Conservation (phyloP, 108 stramenopile species). For the Discostella stelligeroides region DNA sequence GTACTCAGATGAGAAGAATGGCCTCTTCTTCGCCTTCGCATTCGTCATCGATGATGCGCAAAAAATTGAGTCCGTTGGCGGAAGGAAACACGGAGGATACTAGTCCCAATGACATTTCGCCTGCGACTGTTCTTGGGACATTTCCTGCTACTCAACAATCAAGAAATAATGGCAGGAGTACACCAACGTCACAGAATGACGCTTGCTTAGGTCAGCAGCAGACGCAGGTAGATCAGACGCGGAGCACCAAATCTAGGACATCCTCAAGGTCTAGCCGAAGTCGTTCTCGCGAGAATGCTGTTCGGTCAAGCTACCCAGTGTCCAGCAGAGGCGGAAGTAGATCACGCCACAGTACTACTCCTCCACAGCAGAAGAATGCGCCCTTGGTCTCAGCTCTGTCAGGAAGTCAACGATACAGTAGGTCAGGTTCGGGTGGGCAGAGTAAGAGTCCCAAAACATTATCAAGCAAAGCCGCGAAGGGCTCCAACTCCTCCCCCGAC, state of each 20-base stretch:
- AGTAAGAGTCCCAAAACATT: background rate
- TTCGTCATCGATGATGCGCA: background rate
- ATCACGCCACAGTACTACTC: background rate
- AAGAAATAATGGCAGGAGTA: background rate
- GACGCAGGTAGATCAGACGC: background rate
- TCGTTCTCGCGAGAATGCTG: background rate
- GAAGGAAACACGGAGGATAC: conserved; percentile 1
- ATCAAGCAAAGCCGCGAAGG: background rate
- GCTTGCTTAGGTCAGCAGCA: background rate
- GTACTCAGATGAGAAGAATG: too few species aligned
- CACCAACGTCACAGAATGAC: background rate
- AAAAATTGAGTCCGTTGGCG: conserved; percentile 6
- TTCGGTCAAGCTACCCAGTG: too few species aligned
- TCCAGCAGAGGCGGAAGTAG: background rate
- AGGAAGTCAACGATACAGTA: background rate
- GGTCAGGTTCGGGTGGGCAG: background rate
- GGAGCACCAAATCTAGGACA: too few species aligned
- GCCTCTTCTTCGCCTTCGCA: background rate
- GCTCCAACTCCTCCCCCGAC: background rate
- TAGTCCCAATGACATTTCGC: background rate
- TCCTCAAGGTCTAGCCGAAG: background rate
- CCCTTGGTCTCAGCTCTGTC: background rate
- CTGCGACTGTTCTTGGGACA: background rate
- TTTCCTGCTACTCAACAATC: background rate
- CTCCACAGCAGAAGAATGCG: background rate